A percentile compares a stretch with the other conserved stretches of the same genome.
These are phyloP conservation scores for Rhizomucor miehei DNA, from an alignment of 371 early-diverging fungal genomes.

Conservation along the genomic window DNA sequence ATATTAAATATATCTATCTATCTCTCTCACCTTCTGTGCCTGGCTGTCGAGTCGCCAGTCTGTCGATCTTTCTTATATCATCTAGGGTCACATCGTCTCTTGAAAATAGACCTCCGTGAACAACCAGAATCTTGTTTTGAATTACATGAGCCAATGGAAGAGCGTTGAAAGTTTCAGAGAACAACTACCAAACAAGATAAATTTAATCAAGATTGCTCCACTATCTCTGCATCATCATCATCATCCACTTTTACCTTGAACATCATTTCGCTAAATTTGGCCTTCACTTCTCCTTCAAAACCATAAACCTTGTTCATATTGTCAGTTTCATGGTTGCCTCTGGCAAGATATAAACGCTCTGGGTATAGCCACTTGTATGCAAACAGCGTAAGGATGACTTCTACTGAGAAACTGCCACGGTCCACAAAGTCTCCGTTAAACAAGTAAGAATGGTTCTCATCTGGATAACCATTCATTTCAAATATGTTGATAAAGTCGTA, in stretches of 20 bases:
- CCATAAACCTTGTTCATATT: conserved; percentile 99
- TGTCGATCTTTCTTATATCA: conserved; percentile 85
- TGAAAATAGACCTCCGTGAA: conserved; percentile 97
- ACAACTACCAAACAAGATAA: too few relatives aligned
- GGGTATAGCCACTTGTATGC: conserved; percentile 93
- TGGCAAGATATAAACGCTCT: conserved; percentile 77
- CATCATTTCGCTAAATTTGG: conserved; percentile 87
- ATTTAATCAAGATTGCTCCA: conserved; percentile 1
- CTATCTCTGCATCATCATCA: neutral
- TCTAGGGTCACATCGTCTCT: conserved; percentile 90
- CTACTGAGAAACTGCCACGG: conserved; percentile 95
- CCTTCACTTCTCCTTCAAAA: conserved; percentile 96
- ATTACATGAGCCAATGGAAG: conserved; percentile 94
- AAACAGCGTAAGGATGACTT: conserved; percentile 93
- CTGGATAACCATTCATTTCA: conserved; percentile 86
- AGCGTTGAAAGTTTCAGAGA: conserved; percentile 93
- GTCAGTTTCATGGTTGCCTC: conserved; percentile 99
- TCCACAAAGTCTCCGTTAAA: conserved; percentile 99
- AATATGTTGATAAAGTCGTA: conserved; percentile 97
- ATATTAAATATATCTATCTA: too few relatives aligned
- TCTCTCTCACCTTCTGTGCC: conserved; percentile 55
- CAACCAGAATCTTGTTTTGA: conserved; percentile 90
- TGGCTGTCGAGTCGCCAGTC: conserved; percentile 81
- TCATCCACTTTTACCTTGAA: conserved; percentile 53
- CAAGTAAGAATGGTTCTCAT: conserved; percentile 77